These are phyloP conservation scores for Neonothopanus nambi DNA, from an alignment of 1,284 basidiomycete genomes.

Conservation along the genomic window DNA sequence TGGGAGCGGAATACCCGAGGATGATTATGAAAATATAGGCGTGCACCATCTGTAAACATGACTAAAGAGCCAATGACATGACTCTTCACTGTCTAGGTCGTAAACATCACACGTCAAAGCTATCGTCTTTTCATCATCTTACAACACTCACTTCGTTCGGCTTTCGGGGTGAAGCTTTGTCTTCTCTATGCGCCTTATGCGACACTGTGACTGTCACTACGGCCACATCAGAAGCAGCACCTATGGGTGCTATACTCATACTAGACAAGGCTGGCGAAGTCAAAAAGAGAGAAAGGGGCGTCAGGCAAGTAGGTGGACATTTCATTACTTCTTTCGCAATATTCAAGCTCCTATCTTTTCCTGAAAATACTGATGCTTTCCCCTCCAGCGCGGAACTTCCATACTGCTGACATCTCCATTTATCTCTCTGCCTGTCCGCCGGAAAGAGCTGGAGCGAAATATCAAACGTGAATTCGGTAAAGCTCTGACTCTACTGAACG, in stretches of 20 bases:
- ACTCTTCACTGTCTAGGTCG: conserved; percentile 50
- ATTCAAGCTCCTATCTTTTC: conserved; percentile 8
- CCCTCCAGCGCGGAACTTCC: conserved; percentile 87
- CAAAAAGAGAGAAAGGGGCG: conserved; percentile 56
- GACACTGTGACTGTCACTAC: conserved; percentile 75
- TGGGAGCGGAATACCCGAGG: conserved; percentile 80
- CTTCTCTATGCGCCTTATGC: conserved; percentile 87
- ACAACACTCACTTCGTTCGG: conserved; percentile 84
- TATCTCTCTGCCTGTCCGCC: conserved; percentile 81
- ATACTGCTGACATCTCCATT: conserved; percentile 79
- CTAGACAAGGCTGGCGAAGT: conserved; percentile 68
- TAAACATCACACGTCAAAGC: conserved; percentile 95
- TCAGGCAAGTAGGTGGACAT: conserved; percentile 63
- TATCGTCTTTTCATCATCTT: conserved; percentile 78
- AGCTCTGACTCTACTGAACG: conserved; percentile 78
- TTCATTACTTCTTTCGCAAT: background rate
- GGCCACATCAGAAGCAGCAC: conserved; percentile 67
- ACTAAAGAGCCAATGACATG: background rate
- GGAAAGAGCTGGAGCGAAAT: conserved; percentile 91
- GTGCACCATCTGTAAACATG: conserved; percentile 23
- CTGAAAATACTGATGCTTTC: conserved; percentile 1
- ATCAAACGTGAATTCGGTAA: conserved; percentile 91
- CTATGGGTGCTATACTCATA: conserved; percentile 78
- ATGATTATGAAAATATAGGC: conserved; percentile 84
- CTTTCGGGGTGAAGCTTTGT: conserved; percentile 94